phyloP scores from a whole-genome alignment of 2,329 filamentous ascomycete genomes.

The Colletotrichum sp. region DNA sequence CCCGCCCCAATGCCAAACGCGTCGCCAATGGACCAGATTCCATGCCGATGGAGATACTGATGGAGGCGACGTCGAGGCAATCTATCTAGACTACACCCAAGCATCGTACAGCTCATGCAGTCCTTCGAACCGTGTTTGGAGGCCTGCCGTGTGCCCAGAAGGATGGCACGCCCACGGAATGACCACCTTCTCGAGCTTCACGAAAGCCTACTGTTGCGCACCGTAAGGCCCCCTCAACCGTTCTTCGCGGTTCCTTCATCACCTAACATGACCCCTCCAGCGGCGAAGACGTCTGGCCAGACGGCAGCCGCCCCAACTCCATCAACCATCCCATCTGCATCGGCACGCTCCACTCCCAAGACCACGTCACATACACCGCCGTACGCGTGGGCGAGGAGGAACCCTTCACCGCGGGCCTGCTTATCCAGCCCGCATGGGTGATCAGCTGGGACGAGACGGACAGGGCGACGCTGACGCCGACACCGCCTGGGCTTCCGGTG shows the following conservation, averaged over 20 bases:
- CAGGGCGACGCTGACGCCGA: neutral
- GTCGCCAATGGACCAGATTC: neutral
- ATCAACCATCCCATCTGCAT: neutral
- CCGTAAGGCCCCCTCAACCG: neutral
- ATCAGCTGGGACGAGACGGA: neutral
- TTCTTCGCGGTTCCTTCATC: too few relatives aligned
- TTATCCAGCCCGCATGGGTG: neutral
- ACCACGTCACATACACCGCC: too few relatives aligned
- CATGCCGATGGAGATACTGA: neutral
- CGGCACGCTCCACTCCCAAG: neutral
- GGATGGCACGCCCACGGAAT: neutral
- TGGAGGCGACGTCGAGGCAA: neutral
- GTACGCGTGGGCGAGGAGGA: fast-evolving
- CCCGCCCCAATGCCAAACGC: neutral
- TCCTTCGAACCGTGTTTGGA: neutral
- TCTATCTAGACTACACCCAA: neutral
- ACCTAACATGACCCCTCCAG: neutral
- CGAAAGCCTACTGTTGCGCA: neutral
- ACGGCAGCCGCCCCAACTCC: fast-evolving
- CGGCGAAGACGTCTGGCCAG: neutral
- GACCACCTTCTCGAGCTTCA: neutral
- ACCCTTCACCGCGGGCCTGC: neutral
- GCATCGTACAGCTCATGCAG: neutral
- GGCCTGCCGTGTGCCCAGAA: neutral
- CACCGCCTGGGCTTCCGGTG: neutral